Base-by-base conservation (phyloP, 768 basidiomycete genomes). In the Pisolithus microcarpus region DNA sequence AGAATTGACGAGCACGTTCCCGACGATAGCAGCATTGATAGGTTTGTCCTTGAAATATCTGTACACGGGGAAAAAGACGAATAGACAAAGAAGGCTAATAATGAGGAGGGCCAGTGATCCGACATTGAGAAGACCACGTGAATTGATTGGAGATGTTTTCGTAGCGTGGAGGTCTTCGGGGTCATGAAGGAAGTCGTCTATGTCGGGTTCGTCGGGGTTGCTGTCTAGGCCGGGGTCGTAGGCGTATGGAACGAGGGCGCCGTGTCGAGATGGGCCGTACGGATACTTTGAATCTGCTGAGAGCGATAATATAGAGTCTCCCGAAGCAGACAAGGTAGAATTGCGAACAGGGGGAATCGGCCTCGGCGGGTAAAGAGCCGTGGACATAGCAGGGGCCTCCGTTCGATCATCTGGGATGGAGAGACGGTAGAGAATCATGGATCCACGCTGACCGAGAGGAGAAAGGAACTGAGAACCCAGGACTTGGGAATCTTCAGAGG, bases 61-160 rank as follows among this genome's bases (percentile, higher is more conserved):
- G 58, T 82, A 62, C 58, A 95, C 78, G 3, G 94, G 93, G 63
- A 89, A 94, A 38, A 83, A 80, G 46, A 89, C 80, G 66, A 95
- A 96, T 7, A 96, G 77, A 36, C 68, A 67, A 49, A 96, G 66
- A 52, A 96, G 68, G 5, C 72, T 79, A 24, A 67, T 21, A 15
- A 88, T 69, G 56, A 96, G 74, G 18, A 83, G 1, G 34, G 84
- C 0, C 23, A 97, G 73, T 46, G 88, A 78, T 26, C 77, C 69
- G 46, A 95, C 64, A 69, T 96, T 96, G 53, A 78, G 54, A 4
- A 89, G 48, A 3, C 84, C 82, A 31, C 82, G 78, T 48, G 62
- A 57, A 52, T 61, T 66, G 48, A 68, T 64, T 19, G 50, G 58
- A 38, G 53, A 58, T n/a, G 52, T 46, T 43, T 65, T 56, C 44